phyloP scores from a whole-genome alignment of 1,139 yeast species.

The Saccharomyces uvarum region DNA sequence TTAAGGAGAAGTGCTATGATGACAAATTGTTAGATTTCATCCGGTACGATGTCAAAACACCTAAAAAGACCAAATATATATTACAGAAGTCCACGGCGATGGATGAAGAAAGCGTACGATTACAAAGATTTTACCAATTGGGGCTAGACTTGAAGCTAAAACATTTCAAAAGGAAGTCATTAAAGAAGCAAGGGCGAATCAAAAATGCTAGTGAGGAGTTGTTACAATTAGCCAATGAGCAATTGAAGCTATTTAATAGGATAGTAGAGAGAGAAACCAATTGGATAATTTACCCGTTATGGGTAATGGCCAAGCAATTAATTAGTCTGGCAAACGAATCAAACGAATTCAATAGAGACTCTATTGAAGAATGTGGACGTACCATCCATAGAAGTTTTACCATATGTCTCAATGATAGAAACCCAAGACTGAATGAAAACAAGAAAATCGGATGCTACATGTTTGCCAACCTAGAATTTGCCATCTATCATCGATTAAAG shows the following conservation, averaged over 20 bases:
- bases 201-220: slow-evolving; percentile 2
- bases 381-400: slow-evolving; percentile 67
- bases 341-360: slow-evolving; percentile 17
- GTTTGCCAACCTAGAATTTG: slow-evolving; percentile 66
- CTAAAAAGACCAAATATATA: not conserved
- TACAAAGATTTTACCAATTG: not conserved
- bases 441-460: slow-evolving; percentile 65
- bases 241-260: slow-evolving; percentile 44
- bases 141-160: not conserved
- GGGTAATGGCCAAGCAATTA: slow-evolving; percentile 49
- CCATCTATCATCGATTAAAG: slow-evolving; percentile 60
- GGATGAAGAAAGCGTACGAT: not conserved
- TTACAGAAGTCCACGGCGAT: not conserved
- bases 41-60: slow-evolving; percentile 8
- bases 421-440: slow-evolving; percentile 41
- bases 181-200: slow-evolving; percentile 6
- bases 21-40: slow-evolving; percentile 15
- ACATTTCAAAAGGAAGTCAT: not conserved
- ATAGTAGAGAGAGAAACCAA: slow-evolving; percentile 54
- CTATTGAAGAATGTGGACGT: slow-evolving; percentile 50
- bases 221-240: slow-evolving; percentile 6
- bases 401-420: slow-evolving; percentile 71
- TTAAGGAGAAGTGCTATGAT: slow-evolving; percentile 11
- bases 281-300: slow-evolving; percentile 62
- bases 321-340: slow-evolving; percentile 24